These are phyloP conservation scores for Trifolium pratense DNA, from an alignment of 306 rosid genomes.

Conservation along the genomic window DNA sequence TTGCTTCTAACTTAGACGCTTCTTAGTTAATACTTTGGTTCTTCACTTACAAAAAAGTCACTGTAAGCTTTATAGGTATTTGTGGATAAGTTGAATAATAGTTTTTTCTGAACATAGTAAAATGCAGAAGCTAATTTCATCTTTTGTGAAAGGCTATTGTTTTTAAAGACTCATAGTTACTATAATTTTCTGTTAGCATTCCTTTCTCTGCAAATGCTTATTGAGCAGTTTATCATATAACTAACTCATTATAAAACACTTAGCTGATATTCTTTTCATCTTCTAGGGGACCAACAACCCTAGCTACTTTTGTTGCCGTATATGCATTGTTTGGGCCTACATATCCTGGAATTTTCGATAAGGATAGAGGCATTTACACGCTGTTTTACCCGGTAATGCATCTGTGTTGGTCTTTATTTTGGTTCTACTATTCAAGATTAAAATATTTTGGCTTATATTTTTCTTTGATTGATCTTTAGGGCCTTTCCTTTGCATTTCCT, in stretches of 20 bases:
- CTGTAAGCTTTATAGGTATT: not conserved
- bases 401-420: not conserved
- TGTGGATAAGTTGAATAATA: not conserved
- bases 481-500: slow-evolving; percentile 97
- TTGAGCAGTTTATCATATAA: slow-evolving; percentile 10
- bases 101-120: not conserved
- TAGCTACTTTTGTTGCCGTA: slow-evolving; percentile 93
- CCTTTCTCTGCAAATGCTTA: slow-evolving; percentile 1
- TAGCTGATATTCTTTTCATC: slow-evolving; percentile 35
- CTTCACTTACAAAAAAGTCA: not conserved
- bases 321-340: slow-evolving; percentile 98
- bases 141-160: slow-evolving; percentile 6
- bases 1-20: not conserved
- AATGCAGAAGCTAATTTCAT: not conserved
- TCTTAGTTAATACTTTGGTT: slow-evolving; percentile 4
- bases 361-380: slow-evolving; percentile 88
- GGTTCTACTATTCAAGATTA: not conserved
- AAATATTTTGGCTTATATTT: slow-evolving; percentile 25
- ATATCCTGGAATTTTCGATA: slow-evolving; percentile 85
- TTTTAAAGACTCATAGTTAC: not conserved
- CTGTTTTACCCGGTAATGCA: slow-evolving; percentile 87
- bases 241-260: not conserved
- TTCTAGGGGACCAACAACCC: slow-evolving; percentile 80
- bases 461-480: slow-evolving; percentile 55
- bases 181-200: not conserved